Evolutionary conservation across 2,329 filamentous ascomycete genomes (phyloP).

Genomic region (Aspergillus costaricaensis): DNA sequence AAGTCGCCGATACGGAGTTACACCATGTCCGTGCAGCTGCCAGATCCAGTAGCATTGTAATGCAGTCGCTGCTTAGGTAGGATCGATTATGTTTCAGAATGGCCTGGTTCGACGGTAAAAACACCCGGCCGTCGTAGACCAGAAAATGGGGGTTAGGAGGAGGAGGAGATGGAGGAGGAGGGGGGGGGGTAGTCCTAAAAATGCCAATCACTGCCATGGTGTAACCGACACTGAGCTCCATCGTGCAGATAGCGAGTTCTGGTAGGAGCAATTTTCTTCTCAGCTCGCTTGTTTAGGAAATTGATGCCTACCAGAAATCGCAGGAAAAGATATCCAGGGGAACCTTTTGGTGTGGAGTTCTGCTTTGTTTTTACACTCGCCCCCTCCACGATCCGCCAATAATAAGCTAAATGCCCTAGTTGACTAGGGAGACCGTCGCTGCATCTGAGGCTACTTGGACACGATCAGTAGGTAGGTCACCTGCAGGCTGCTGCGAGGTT

Average conservation of each 20-base stretch:
- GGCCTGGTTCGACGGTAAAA: constrained; percentile 16
- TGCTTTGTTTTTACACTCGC: neutral
- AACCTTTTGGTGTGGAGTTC: neutral
- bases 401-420: constrained; percentile 6
- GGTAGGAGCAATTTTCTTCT: neutral
- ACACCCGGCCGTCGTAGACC: constrained; percentile 11
- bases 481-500: constrained; percentile 16
- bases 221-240: neutral
- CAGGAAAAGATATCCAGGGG: constrained; percentile 15
- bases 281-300: neutral
- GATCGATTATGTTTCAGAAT: constrained; percentile 2
- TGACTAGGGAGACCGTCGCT: constrained; percentile 12
- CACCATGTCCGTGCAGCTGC: constrained; percentile 5
- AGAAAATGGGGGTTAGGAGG: neutral
- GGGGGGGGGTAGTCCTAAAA: no score
- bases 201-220: neutral
- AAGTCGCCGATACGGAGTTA: neutral
- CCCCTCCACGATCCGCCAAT: constrained; percentile 6
- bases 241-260: neutral
- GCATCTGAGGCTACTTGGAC: constrained; percentile 15
- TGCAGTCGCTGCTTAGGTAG: neutral
- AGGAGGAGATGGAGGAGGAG: no score
- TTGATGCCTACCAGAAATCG: neutral
- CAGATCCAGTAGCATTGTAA: neutral
- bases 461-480: constrained; percentile 19